phyloP scores from a whole-genome alignment of 495 filamentous ascomycete species.

The Podospora fimiseda region DNA sequence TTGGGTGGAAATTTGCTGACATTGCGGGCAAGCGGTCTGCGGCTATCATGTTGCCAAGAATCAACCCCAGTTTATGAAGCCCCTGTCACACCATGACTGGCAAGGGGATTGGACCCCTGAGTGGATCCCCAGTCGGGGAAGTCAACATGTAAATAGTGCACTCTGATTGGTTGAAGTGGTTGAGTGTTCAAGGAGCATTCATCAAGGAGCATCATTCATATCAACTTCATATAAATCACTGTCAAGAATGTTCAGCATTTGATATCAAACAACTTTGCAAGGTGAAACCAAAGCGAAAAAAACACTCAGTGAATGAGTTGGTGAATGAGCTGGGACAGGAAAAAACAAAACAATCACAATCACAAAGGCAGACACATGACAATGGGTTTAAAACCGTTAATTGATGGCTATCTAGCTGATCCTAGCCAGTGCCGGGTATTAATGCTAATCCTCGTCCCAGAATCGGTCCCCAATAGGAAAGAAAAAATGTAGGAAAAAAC shows the following conservation, averaged over 20 bases:
- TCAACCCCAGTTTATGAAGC: background rate
- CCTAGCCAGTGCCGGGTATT: background rate
- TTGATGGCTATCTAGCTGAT: background rate
- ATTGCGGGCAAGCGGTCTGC: background rate
- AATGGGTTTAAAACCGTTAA: background rate
- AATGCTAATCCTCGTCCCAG: background rate
- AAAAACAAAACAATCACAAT: background rate
- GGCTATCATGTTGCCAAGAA: background rate
- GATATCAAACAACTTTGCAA: no score
- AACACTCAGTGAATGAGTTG: no score
- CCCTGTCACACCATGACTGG: background rate
- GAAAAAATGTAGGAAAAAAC: background rate
- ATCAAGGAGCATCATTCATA: no score
- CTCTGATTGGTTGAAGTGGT: no score
- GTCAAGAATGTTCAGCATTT: no score
- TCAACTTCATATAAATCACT: no score
- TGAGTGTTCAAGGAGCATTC: no score
- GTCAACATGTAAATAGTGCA: no score
- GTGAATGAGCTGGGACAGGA: no score
- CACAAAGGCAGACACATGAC: background rate
- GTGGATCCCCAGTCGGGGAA: no score
- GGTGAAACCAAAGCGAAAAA: no score
- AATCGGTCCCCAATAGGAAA: background rate
- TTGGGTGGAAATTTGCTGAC: background rate
- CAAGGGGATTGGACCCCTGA: no score